Evolutionary conservation across 2,329 filamentous ascomycete genomes (phyloP).

Genomic region (Phyllosticta citribraziliensis): DNA sequence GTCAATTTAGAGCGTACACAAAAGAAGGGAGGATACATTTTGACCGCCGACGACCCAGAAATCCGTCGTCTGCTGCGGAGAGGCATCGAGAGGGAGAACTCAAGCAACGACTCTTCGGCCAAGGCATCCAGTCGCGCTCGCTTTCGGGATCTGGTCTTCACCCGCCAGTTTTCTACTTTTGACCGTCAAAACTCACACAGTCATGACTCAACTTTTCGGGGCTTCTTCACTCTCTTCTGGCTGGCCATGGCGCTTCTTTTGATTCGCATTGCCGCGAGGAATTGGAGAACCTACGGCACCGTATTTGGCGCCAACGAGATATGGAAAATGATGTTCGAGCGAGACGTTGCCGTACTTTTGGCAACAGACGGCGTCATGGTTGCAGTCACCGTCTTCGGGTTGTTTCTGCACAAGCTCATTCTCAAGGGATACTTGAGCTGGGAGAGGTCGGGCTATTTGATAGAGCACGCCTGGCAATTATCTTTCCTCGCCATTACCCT

Average conservation of each 20-base stretch:
- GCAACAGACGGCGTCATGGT: slow-evolving; percentile 63
- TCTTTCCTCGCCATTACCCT: slow-evolving; percentile 53
- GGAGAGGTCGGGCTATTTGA: slow-evolving; percentile 60
- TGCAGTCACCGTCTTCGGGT: slow-evolving; percentile 53
- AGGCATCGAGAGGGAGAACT: slow-evolving; percentile 34
- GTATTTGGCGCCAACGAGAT: slow-evolving; percentile 64
- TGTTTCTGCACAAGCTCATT: slow-evolving; percentile 54
- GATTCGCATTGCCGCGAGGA: slow-evolving; percentile 55
- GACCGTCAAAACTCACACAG: slow-evolving; percentile 59
- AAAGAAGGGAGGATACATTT: slow-evolving; percentile 36
- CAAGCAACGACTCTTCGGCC: slow-evolving; percentile 18
- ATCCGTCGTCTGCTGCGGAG: slow-evolving; percentile 37
- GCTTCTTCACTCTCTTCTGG: slow-evolving; percentile 76
- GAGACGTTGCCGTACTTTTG: slow-evolving; percentile 41
- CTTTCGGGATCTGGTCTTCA: slow-evolving; percentile 56
- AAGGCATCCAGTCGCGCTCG: slow-evolving; percentile 24
- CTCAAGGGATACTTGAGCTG: slow-evolving; percentile 53
- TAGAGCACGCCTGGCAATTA: slow-evolving; percentile 66
- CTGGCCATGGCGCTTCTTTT: slow-evolving; percentile 58
- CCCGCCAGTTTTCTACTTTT: slow-evolving; percentile 62
- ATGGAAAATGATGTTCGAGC: slow-evolving; percentile 55
- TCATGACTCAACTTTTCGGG: slow-evolving; percentile 61
- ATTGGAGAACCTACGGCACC: slow-evolving; percentile 59
- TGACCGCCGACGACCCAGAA: slow-evolving; percentile 41
- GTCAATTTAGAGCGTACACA: slow-evolving; percentile 38